Percentiles rank a stretch among this genome's conserved stretches.
phyloP scores from a whole-genome alignment of 768 basidiomycete species.

The Candolleomyces aberdarensis region DNA sequence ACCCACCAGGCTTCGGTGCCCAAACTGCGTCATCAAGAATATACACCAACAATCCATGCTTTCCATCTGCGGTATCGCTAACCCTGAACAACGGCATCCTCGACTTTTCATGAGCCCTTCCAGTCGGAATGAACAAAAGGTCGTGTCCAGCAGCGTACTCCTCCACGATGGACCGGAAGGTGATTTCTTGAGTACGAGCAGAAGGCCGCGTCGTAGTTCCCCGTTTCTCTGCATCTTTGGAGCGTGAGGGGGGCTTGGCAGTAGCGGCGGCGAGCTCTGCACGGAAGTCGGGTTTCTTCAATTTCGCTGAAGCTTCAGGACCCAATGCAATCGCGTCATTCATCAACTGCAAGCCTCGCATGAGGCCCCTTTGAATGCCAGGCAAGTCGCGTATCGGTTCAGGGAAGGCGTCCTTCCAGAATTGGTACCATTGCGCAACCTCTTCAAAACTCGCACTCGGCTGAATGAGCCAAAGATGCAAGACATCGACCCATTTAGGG shows the following conservation, averaged over 20 bases:
- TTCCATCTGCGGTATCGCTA: constrained; percentile 73
- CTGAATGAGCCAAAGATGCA: constrained; percentile 92
- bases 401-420: constrained; percentile 83
- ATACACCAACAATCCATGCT: constrained; percentile 86
- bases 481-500: constrained; percentile 92
- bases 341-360: constrained; percentile 88
- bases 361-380: constrained; percentile 78
- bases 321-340: constrained; percentile 90
- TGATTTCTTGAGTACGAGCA: constrained; percentile 73
- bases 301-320: constrained; percentile 62
- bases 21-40: constrained; percentile 93
- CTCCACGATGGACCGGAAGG: constrained; percentile 91
- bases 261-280: constrained; percentile 37
- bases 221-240: constrained; percentile 29
- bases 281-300: constrained; percentile 65
- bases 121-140: constrained; percentile 85
- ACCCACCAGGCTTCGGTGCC: constrained; percentile 51
- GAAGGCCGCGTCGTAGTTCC: constrained; percentile 33
- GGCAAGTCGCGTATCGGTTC: constrained; percentile 62
- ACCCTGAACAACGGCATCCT: constrained; percentile 90
- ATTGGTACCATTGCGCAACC: constrained; percentile 89
- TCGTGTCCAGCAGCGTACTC: constrained; percentile 84
- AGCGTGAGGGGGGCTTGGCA: constrained; percentile 19
- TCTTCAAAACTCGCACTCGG: constrained; percentile 87
- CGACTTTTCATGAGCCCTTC: constrained; percentile 78